phyloP scores from a whole-genome alignment of 202 grass and related monocot genomes.

The Carex arenaria region DNA sequence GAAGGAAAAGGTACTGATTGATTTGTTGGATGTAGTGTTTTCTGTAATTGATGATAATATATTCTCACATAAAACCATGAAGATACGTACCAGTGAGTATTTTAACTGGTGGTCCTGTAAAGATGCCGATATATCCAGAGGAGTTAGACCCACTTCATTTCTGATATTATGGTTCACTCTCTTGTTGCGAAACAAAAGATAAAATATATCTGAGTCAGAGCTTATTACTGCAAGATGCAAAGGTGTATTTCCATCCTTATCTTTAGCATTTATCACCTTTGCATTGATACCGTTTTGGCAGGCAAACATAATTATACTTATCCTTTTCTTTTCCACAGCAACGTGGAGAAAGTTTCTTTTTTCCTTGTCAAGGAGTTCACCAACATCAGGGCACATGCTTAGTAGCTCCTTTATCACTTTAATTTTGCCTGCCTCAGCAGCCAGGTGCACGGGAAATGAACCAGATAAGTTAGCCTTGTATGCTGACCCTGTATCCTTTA shows the following conservation, averaged over 20 bases:
- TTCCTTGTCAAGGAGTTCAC: slow-evolving; percentile 15
- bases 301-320: no score
- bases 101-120: background rate
- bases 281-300: no score
- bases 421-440: background rate
- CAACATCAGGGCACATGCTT: background rate
- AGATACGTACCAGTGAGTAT: background rate
- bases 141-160: background rate
- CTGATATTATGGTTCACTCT: background rate
- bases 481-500: background rate
- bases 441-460: slow-evolving; percentile 37
- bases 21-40: no score
- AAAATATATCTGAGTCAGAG: background rate
- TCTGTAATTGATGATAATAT: background rate
- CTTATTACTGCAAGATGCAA: slow-evolving; percentile 23
- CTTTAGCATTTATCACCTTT: slow-evolving; percentile 18
- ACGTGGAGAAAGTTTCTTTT: slow-evolving; percentile 32
- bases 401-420: slow-evolving; percentile 5
- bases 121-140: background rate
- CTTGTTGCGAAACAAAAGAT: background rate
- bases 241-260: slow-evolving; percentile 23
- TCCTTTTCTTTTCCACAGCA: slow-evolving; percentile 4
- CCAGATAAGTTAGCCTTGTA: slow-evolving; percentile 8
- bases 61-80: background rate
- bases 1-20: background rate